Percentiles rank a stretch among this genome's conserved stretches.
These are phyloP conservation scores for Trichoderma sp. DNA, from an alignment of 2,329 filamentous ascomycete genomes.

Conservation along the genomic window DNA sequence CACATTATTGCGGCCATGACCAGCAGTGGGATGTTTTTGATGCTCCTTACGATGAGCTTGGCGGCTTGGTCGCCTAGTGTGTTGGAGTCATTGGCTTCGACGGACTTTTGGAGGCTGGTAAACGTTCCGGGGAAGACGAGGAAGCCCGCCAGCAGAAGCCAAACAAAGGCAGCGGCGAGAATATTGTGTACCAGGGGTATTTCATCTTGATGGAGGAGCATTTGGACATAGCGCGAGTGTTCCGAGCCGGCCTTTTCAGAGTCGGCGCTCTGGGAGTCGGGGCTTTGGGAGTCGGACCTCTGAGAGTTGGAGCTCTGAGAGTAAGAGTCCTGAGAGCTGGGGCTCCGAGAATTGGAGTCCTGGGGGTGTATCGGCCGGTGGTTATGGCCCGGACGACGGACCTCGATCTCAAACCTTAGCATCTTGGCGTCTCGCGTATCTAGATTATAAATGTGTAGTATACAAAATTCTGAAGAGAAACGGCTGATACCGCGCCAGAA, in stretches of 20 bases:
- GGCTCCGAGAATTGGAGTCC: not conserved
- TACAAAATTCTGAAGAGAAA: not conserved
- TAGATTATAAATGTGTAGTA: not conserved
- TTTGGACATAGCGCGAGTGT: conserved; percentile 46
- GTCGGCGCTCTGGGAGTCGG: not conserved
- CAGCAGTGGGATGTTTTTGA: conserved; percentile 43
- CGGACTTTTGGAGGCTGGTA: conserved; percentile 41
- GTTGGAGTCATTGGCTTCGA: conserved; percentile 27
- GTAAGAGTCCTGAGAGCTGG: conserved; percentile 13
- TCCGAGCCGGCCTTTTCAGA: conserved; percentile 30
- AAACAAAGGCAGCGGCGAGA: conserved; percentile 43
- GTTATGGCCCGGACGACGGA: not conserved
- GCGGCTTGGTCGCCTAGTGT: conserved; percentile 26
- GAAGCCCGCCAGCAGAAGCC: conserved; percentile 55
- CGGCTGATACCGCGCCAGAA: not conserved
- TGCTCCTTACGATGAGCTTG: conserved; percentile 31
- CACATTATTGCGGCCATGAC: conserved; percentile 48
- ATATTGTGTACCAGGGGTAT: conserved; percentile 52
- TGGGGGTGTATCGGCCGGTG: conserved; percentile 23
- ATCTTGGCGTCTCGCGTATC: not conserved
- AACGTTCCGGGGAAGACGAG: conserved; percentile 56
- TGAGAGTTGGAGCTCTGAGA: conserved; percentile 17
- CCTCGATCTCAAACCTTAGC: conserved; percentile 24
- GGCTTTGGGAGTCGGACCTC: conserved; percentile 1
- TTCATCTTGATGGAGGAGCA: conserved; percentile 50